Base-by-base conservation (phyloP, 192 early-diverging fungal genomes). In the Dimargaris xerosporica region DNA sequence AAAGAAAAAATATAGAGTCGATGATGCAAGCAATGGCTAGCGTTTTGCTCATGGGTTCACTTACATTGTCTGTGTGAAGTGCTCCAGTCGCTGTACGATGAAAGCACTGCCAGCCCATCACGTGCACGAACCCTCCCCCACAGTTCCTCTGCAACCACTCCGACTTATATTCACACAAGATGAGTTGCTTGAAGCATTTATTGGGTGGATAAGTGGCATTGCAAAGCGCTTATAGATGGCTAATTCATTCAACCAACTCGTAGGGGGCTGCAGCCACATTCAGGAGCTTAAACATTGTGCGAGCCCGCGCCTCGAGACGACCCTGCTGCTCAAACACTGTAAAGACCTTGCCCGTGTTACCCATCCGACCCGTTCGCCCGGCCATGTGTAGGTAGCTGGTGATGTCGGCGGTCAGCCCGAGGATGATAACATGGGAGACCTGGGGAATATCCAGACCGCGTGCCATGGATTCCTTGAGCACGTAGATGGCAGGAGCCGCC, bases 331-430 rank as follows among this genome's bases (percentile, higher is more conserved):
- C n/a, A 19, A 62, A 26, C 28, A 62, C n/a, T 5, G 62, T 48
- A 41, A 62, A 39, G 21, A 52, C 62, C n/a, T 62, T 62, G 10
- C 62, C 62, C 0, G 51, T 0, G 13, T 76, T 71, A 0, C 87
- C 90, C 68, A 88, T 84, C 25, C 94, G 68, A 9, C 90, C 91
- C 0, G 88, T 83, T 19, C 94, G 72, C 23, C 94, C 91, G 0
- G 91, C 85, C 85, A 94, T 87, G 61, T 97, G 94, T 12, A 89
- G 63, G 67, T 92, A 97, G 54, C 81, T 83, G 7, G 78, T 71
- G 25, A 78, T 68, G 0, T 75, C 78, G 15, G 79, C 76, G 4
- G 91, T 88, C 10, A 82, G 64, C n/a, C 87, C 91, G 3, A 94
- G 70, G 61, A 97, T 84, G 34, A 90, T 83, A 6, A 97, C 90